Evolutionary conservation across 805 yeast genomes (phyloP), one percentile per base, ranked within the genome.

Genomic region (Zygotorulaspora chibaensis): DNA sequence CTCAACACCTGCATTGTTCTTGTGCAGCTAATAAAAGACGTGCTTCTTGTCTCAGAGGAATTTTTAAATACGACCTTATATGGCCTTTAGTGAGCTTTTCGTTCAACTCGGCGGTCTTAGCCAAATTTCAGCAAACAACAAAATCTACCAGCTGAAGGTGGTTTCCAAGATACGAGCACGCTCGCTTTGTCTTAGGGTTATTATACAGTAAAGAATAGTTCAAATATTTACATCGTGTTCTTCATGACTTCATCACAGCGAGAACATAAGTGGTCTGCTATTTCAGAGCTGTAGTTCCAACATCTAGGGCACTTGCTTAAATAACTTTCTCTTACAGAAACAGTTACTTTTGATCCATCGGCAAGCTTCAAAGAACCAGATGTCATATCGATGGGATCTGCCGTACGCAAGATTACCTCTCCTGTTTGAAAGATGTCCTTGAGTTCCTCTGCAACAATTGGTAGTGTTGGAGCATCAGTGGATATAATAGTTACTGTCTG

Each of bases 241-340:
- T 45, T 31, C 9, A 62, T 49, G 8, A 65, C 76, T 5, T 66
- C 66, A 2, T 68, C 71, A 67, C 98, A 91, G 54, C 93, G 76
- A 1, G 43, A 35, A 63, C 99, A 91, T 25, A 89, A 67, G 1
- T 62, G 63, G 9, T 79, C 79, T 29, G 74, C 80, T 0, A 50
- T 55, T 0, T 58, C 64, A 0, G 95, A 70, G 7, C 77, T 77
- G 59, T 68, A 81, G 58, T 87, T 87, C 99, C 99, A 93, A 67
- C 99, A 93, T 61, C 99, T 76, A 6, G 96, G 96, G 62, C 99
- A 93, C 58, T 89, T 89, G 42, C 68, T 67, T 1, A 69, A 58
- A 0, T 61, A 46, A 35, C 67, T 61, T 33, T 43, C 70, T 7
- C 71, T 65, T 2, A 84, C 74, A 2, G 62, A 51, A 3, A 78